Conservation (phyloP, 257 asterid species). For the Lycium barbarum region DNA sequence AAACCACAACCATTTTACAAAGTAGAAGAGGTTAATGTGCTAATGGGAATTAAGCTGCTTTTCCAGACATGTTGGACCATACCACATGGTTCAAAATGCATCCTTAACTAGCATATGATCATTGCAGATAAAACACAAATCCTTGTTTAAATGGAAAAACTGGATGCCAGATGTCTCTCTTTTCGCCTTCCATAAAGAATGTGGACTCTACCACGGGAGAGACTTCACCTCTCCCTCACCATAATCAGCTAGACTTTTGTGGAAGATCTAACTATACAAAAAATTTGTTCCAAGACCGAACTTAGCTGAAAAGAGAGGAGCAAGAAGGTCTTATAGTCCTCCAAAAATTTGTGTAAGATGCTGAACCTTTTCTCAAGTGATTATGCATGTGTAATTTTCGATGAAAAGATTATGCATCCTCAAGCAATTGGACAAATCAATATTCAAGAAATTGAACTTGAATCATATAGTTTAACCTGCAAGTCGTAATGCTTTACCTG, state of each 20-base stretch:
- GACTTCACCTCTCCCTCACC: too few relatives aligned
- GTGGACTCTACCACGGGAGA: background rate
- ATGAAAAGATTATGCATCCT: background rate
- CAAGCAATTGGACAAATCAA: background rate
- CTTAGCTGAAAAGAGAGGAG: background rate
- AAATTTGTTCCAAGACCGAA: background rate
- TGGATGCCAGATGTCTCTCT: background rate
- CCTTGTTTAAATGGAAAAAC: background rate
- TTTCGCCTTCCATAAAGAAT: background rate
- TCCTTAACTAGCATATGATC: background rate
- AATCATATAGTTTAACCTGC: background rate
- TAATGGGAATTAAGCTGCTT: background rate
- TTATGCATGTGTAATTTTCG: background rate
- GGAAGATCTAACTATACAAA: background rate
- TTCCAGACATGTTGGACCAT: background rate
- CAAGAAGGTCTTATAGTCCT: constrained; percentile 6
- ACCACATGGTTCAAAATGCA: constrained; percentile 11
- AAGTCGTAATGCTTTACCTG: background rate
- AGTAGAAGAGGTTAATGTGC: background rate
- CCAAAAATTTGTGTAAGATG: background rate
- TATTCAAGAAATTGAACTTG: background rate
- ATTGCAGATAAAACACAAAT: background rate
- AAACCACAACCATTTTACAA: background rate
- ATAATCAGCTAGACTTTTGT: background rate
- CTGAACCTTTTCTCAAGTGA: constrained; percentile 4